phyloP scores from a whole-genome alignment of 2,329 filamentous ascomycete species.

The Penicillium sp. region DNA sequence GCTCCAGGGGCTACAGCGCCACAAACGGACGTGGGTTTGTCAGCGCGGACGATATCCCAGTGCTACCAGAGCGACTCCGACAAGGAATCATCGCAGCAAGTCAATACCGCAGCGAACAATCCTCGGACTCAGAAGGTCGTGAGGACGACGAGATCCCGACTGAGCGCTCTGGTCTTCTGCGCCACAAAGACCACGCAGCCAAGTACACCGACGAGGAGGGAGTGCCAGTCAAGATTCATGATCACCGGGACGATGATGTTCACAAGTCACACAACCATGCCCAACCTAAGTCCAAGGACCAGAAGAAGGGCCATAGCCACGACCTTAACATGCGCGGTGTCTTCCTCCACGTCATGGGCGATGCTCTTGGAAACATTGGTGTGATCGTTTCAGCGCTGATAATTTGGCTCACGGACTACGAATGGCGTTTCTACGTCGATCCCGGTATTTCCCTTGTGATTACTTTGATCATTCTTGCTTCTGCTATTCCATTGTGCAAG shows the following conservation, averaged over 20 bases:
- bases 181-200: constrained; percentile 44
- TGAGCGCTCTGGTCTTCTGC: constrained; percentile 41
- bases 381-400: constrained; percentile 68
- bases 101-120: constrained; percentile 58
- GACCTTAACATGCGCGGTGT: constrained; percentile 90
- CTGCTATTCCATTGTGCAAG: constrained; percentile 54
- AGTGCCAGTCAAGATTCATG: constrained; percentile 14
- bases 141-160: constrained; percentile 54
- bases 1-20: constrained; percentile 45
- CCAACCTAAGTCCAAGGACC: constrained; percentile 65
- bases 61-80: constrained; percentile 86
- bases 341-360: constrained; percentile 62
- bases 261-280: constrained; percentile 78
- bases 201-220: constrained; percentile 37
- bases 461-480: constrained; percentile 69
- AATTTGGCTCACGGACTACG: constrained; percentile 87
- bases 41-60: constrained; percentile 70
- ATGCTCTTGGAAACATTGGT: constrained; percentile 51
- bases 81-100: constrained; percentile 91
- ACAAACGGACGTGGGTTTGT: constrained; percentile 60
- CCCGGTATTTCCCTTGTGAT: constrained; percentile 92
- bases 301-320: constrained; percentile 53
- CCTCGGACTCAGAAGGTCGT: constrained; percentile 59
- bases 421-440: constrained; percentile 84
- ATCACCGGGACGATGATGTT: constrained; percentile 34